These are phyloP conservation scores for Skeletonema marinoi DNA, from an alignment of 108 stramenopile genomes.

Conservation along the genomic window DNA sequence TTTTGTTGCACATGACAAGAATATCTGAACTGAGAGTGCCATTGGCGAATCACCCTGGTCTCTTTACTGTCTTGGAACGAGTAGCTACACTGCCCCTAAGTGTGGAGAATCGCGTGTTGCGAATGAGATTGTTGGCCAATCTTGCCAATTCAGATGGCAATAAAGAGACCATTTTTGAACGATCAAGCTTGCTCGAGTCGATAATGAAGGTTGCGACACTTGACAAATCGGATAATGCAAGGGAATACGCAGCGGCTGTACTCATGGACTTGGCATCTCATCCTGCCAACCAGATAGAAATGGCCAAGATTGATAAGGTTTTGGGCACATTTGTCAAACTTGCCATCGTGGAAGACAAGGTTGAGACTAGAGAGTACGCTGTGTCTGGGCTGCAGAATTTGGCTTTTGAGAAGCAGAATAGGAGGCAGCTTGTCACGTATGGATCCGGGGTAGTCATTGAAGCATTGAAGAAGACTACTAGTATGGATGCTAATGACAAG, in stretches of 20 bases:
- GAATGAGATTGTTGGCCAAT: conserved; percentile 75
- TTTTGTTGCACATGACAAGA: conserved; percentile 67
- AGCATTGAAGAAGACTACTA: conserved; percentile 68
- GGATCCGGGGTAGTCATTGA: conserved; percentile 79
- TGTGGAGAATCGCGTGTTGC: conserved; percentile 58
- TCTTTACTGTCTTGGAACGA: conserved; percentile 61
- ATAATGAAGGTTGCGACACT: conserved; percentile 67
- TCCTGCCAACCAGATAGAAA: conserved; percentile 67
- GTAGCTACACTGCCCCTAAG: conserved; percentile 54
- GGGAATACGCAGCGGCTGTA: conserved; percentile 73
- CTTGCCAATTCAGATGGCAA: conserved; percentile 81
- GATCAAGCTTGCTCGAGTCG: conserved; percentile 55
- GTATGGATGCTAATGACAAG: conserved; percentile 64
- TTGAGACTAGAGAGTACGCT: conserved; percentile 74
- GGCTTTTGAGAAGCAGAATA: conserved; percentile 77
- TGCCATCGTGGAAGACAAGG: conserved; percentile 63
- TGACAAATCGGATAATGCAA: conserved; percentile 62
- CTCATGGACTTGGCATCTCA: conserved; percentile 84
- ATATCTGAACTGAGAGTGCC: conserved; percentile 58
- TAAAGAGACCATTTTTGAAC: conserved; percentile 62
- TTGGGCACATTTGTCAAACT: conserved; percentile 81
- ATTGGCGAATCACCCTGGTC: conserved; percentile 57
- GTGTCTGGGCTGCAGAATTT: conserved; percentile 85
- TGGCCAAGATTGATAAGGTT: conserved; percentile 76
- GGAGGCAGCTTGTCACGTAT: conserved; percentile 61